Base-by-base conservation (phyloP, 805 yeast genomes). In the Candida bentonensis region DNA sequence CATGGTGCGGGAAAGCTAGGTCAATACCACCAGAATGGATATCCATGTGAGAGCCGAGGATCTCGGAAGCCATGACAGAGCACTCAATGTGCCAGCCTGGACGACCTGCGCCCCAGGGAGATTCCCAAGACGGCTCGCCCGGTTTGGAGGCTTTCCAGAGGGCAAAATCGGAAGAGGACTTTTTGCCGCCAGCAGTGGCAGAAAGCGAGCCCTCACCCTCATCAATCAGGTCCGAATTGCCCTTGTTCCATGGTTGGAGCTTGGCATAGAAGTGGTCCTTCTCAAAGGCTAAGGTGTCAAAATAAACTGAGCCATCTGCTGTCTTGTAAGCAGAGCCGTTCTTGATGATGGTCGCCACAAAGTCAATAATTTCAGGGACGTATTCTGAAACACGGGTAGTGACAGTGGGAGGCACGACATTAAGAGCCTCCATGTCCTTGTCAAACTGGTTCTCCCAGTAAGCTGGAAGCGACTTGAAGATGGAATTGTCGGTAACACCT, bases 81-180 rank as follows among this genome's bases (percentile, higher is more conserved):
- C 98, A 92, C 66, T 92, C 98, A 61, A 92, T 92, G 62, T 92
- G 98, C 98, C 98, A 92, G 3, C 98, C 98, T 13, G 98, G 98
- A 62, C 98, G 80, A 44, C 98, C 98, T 47, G 70, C 70, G 22
- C 98, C 98, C 97, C 97, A 92, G 22, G 89, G 88, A 2, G 96
- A 85, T 3, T 71, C 74, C 97, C 97, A 92, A 41, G 78, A 74
- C 21, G 98, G 98, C 66, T 92, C 98, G 54, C 98, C 98, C 4
- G 95, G 89, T 60, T 92, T 92, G 4, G 95, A 82, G 0, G 88
- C 77, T 61, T 92, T 92, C 98, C 98, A 92, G 27, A 92, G 70
- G 1, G 98, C 98, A 64, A 92, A 92, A 62, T 92, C 98, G 21
- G 84, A 82, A 2, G 82, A 63, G 45, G 78, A 79, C 53, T 70